These are phyloP conservation scores for Jacaranda mimosifolia DNA, from an alignment of 257 asterid genomes.

Conservation along the genomic window DNA sequence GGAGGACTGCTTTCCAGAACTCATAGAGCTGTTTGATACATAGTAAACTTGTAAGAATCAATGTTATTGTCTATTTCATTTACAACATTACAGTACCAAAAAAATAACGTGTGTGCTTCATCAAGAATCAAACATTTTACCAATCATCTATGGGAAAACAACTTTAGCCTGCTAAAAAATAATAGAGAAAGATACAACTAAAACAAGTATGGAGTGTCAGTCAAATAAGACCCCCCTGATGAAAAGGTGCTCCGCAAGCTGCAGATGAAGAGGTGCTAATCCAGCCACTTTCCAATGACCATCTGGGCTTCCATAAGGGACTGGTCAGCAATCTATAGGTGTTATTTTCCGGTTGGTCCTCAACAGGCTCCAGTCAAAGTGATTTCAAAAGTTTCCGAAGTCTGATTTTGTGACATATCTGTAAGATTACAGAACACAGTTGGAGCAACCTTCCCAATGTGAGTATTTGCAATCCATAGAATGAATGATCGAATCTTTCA, in stretches of 20 bases:
- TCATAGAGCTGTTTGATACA: no score
- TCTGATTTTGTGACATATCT: slow-evolving; percentile 3
- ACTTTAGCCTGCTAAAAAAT: neutral
- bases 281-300: neutral
- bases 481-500: neutral
- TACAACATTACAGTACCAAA: slow-evolving; percentile 30
- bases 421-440: neutral
- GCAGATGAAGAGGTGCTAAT: neutral
- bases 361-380: slow-evolving; percentile 7
- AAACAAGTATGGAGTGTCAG: slow-evolving; percentile 11
- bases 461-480: slow-evolving; percentile 35
- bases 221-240: slow-evolving; percentile 12
- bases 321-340: neutral
- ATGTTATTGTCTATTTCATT: slow-evolving; percentile 21
- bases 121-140: slow-evolving; percentile 10
- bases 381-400: slow-evolving; percentile 13
- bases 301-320: neutral
- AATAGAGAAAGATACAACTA: neutral
- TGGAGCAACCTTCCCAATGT: slow-evolving; percentile 25
- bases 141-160: slow-evolving; percentile 3
- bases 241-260: slow-evolving; percentile 21
- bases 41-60: neutral
- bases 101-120: neutral
- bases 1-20: no score
- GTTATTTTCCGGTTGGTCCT: slow-evolving; percentile 17